phyloP scores from a whole-genome alignment of 495 filamentous ascomycete genomes.

The Collariella sp. region DNA sequence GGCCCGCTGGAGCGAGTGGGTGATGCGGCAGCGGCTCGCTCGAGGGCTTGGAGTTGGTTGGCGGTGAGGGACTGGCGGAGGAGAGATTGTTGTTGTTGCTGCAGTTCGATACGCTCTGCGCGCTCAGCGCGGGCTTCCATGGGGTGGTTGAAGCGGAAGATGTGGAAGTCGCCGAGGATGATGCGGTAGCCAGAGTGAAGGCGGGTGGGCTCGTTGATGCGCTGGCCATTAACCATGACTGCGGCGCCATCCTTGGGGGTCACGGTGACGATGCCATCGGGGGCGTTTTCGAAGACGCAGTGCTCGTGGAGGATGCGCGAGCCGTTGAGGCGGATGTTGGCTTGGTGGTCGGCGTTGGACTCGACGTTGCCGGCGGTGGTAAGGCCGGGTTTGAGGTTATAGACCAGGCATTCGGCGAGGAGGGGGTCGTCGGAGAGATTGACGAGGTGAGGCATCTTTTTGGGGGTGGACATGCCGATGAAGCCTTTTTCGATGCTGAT shows the following conservation, averaged over 20 bases:
- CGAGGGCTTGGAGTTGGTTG: constrained; percentile 56
- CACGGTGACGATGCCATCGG: constrained; percentile 82
- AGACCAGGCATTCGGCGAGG: constrained; percentile 92
- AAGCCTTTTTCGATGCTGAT: constrained; percentile 99
- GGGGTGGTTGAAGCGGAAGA: constrained; percentile 97
- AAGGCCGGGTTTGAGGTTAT: constrained; percentile 92
- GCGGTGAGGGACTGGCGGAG: constrained; percentile 82
- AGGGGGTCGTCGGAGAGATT: constrained; percentile 95
- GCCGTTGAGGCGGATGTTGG: constrained; percentile 89
- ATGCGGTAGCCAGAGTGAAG: constrained; percentile 88
- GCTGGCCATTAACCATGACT: constrained; percentile 94
- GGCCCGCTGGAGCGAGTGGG: constrained; percentile 62
- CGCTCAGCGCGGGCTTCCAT: constrained; percentile 90
- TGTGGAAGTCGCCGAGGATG: constrained; percentile 97
- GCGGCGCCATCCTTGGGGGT: constrained; percentile 82
- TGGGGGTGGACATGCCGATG: constrained; percentile 88
- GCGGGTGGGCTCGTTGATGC: constrained; percentile 71
- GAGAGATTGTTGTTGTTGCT: constrained; percentile 65
- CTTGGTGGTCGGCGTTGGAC: constrained; percentile 60
- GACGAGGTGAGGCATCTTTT: constrained; percentile 98
- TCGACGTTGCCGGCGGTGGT: constrained; percentile 92
- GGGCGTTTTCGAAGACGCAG: constrained; percentile 81
- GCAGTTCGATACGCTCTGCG: constrained; percentile 54
- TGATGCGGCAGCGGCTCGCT: constrained; percentile 33
- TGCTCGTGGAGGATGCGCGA: constrained; percentile 87